Base-by-base conservation (phyloP, 768 basidiomycete genomes). In the Tricholoma bakamatsutake region DNA sequence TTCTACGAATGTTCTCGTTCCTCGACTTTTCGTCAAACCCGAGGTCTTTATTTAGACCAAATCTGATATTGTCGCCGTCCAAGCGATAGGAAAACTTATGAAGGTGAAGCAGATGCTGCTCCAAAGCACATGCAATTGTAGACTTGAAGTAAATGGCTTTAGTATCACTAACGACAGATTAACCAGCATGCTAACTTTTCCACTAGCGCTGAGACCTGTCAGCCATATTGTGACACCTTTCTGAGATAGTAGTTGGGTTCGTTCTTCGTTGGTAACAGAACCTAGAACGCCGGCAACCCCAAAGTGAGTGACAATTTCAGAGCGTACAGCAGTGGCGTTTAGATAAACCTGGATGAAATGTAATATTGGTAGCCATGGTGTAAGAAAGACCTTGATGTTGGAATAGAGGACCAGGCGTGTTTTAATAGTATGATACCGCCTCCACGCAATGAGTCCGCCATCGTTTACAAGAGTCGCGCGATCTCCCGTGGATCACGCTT, bases 31-130 rank as follows among this genome's bases (percentile, higher is more conserved):
- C 92, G 62, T 92, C 88, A 64, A 98, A 98, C 4, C 93, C 92
- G 39, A 98, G 85, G 67, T 97, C 94, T 73, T 90, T 98, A 79
- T 98, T 99, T 51, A 99, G 76, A 7, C 97, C 97, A 64, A 96
- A 93, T 58, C 97, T 85, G 53, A 99, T 77, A 67, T 94, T 95
- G 74, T 98, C 97, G 2, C 97, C 97, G 64, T 99, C 97, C 34
- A 99, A 80, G 24, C 96, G 85, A 71, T 98, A 98, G 42, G 86
- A 76, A 64, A 90, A 94, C 64, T 88, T 90, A 58, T 82, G 82
- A 50, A 88, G 75, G 71, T 94, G 91, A 52, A 99, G 77, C 6
- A 99, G 80, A 69, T 95, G 91, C 68, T 97, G 94, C 71, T 99
- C 97, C 57, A 99, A 79, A 18, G 97, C 97, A 64, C 93, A 96